A percentile compares a stretch with the other conserved stretches of the same genome.
These are phyloP conservation scores for Scedosporium apiospermum DNA, from an alignment of 2,329 filamentous ascomycete species.

Conservation along the genomic window DNA sequence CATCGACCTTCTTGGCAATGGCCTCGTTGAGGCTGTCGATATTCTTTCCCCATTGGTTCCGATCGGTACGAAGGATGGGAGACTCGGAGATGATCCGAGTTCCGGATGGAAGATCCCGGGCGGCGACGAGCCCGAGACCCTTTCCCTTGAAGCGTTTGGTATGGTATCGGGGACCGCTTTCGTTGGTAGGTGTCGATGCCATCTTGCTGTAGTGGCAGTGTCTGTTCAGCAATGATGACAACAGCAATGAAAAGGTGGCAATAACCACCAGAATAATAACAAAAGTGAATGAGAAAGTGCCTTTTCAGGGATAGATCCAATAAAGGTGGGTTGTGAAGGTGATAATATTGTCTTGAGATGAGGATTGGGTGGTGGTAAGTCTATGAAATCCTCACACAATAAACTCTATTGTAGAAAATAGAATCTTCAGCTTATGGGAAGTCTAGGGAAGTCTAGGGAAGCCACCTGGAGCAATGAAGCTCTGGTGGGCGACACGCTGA, in stretches of 20 bases:
- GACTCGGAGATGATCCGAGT: background rate
- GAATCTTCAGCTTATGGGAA: too few species aligned
- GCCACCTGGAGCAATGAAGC: too few species aligned
- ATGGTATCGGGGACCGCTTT: background rate
- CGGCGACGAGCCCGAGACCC: background rate
- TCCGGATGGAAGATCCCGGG: background rate
- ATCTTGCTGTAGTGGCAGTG: background rate
- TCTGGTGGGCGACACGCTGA: too few species aligned
- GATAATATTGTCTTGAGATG: too few species aligned
- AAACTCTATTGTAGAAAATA: too few species aligned
- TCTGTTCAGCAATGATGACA: too few species aligned
- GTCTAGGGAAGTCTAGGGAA: too few species aligned
- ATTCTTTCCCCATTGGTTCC: background rate
- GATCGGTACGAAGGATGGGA: background rate
- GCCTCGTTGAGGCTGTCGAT: background rate
- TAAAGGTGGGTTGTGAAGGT: too few species aligned
- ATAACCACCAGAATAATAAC: background rate
- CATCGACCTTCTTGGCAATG: background rate
- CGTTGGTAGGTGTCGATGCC: background rate
- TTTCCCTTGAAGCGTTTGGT: background rate
- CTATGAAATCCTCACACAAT: too few species aligned
- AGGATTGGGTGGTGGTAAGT: too few species aligned
- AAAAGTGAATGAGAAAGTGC: background rate
- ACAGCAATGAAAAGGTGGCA: too few species aligned
- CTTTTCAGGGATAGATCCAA: too few species aligned